Base-by-base conservation (phyloP, 805 yeast species). In the Clavispora vitiphila region DNA sequence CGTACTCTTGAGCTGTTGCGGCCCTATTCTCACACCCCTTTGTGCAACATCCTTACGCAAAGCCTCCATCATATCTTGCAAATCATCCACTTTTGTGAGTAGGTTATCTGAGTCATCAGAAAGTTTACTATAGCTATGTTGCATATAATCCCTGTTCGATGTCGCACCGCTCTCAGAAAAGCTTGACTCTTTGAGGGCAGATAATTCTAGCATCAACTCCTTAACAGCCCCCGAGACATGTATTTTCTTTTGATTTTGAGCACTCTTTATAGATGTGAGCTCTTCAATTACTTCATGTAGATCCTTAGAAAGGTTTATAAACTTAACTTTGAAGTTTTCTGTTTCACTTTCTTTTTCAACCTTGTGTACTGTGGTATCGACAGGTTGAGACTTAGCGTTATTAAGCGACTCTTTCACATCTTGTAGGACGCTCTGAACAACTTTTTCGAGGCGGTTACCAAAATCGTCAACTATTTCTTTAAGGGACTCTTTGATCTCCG, bases 11-110 rank as follows among this genome's bases (percentile, higher is more conserved):
- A 93, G 62, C 54, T 90, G 95, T 49, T 83, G 80, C 39, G 74
- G 79, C 0, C 88, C 67, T 12, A 96, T 89, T 27, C 88, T 76
- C 0, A 89, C 89, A 16, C 96, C 96, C 48, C 97, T 76, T 46
- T 81, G 83, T 0, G 96, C 95, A 11, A 93, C 96, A 63, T 90
- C 98, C 51, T 87, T 81, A 41, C 96, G 72, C 41, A 91, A 67
- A 0, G 86, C 86, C 56, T 93, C 99, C 58, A 93, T 86, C 8
- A 86, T 63, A 62, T 93, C 99, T 57, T 90, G 96, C 15, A 93
- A 67, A 50, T 88, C 96, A 59, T 93, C 99, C 5, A 91, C 91
- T 48, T 74, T 77, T 0, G 91, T 81, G 25, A 93, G 71, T 8
- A 93, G 63, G 0, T 58, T 55, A 57, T 88, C 96, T 7, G 95